Percentiles rank a stretch among this genome's conserved stretches.
Conservation (phyloP, 2,329 filamentous ascomycete genomes). For the Venturia nashicola region DNA sequence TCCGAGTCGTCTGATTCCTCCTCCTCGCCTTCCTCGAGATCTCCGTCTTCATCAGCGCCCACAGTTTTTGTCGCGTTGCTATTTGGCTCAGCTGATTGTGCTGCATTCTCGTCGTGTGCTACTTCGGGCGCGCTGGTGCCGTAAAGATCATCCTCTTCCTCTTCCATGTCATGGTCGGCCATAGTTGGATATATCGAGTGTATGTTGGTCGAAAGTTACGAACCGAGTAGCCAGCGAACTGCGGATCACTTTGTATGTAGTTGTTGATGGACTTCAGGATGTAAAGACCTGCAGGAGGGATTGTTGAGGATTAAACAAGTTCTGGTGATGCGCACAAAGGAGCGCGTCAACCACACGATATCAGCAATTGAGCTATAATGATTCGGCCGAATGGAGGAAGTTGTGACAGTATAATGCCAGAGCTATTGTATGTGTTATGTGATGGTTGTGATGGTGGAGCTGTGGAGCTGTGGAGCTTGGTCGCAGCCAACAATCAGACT, state of each 20-base stretch:
- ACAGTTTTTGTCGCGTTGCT: constrained; percentile 13
- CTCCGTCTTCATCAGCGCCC: constrained; percentile 19
- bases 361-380: too few species aligned
- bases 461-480: too few species aligned
- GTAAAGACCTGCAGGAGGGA: not conserved
- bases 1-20: constrained; percentile 33
- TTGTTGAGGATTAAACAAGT: not conserved
- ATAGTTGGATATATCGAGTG: not conserved
- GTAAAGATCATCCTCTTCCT: constrained; percentile 42
- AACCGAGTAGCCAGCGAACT: not conserved
- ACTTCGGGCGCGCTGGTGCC: constrained; percentile 16
- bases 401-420: too few species aligned
- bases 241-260: not conserved
- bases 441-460: too few species aligned
- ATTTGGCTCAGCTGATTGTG: constrained; percentile 6
- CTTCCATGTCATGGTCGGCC: constrained; percentile 27
- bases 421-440: too few species aligned
- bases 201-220: too few species aligned
- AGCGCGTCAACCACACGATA: not conserved
- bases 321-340: not conserved
- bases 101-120: constrained; percentile 14
- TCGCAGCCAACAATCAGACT: too few species aligned
- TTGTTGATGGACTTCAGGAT: too few species aligned
- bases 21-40: constrained; percentile 32
- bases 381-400: too few species aligned